phyloP scores from a whole-genome alignment of 345 rosid species.

The Moringa oleifera region DNA sequence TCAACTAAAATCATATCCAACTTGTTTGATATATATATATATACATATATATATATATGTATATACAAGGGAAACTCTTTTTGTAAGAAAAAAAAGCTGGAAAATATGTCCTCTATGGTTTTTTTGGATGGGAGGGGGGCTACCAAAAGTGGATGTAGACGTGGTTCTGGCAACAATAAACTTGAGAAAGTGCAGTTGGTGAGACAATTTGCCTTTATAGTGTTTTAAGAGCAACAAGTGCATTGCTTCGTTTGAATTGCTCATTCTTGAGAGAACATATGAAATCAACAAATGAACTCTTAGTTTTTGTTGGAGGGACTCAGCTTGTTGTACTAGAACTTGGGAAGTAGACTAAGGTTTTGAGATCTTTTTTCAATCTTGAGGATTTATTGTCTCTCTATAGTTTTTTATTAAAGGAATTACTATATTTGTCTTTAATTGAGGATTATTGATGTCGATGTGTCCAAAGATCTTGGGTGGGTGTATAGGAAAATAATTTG shows the following conservation, averaged over 20 bases:
- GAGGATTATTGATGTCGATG: constrained; percentile 85
- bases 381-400: constrained; percentile 75
- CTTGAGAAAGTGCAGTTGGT: constrained; percentile 95
- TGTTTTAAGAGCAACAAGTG: background rate
- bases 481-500: constrained; percentile 70
- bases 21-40: no score
- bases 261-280: constrained; percentile 74
- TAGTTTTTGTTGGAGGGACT: constrained; percentile 52
- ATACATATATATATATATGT: no score
- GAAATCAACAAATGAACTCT: constrained; percentile 47
- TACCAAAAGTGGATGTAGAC: constrained; percentile 69
- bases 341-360: constrained; percentile 41
- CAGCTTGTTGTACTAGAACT: constrained; percentile 58
- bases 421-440: constrained; percentile 59
- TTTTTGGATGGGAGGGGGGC: constrained; percentile 53
- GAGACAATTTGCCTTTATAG: constrained; percentile 18
- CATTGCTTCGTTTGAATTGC: constrained; percentile 18
- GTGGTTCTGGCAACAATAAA: constrained; percentile 75
- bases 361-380: constrained; percentile 69
- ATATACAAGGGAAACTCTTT: no score
- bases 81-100: constrained; percentile 78
- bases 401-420: constrained; percentile 78
- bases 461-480: constrained; percentile 74
- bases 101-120: constrained; percentile 88
- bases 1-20: no score